These are phyloP conservation scores for Xylaria sp. DNA, from an alignment of 2,329 filamentous ascomycete species.

Conservation along the genomic window DNA sequence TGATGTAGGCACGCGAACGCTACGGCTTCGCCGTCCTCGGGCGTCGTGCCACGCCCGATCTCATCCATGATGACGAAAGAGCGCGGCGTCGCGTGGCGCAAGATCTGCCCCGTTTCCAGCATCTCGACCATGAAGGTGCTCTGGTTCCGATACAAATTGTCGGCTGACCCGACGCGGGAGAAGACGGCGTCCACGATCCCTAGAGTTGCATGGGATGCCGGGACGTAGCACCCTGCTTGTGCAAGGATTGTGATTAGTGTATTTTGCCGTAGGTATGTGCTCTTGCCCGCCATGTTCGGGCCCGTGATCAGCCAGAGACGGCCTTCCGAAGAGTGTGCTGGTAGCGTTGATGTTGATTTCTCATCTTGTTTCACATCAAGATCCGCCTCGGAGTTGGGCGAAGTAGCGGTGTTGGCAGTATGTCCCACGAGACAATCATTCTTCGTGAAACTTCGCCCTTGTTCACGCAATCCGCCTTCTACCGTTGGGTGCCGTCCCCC, in stretches of 20 bases:
- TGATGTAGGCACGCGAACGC: constrained; percentile 89
- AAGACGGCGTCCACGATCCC: constrained; percentile 96
- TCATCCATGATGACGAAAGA: constrained; percentile 99
- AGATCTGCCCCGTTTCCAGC: constrained; percentile 91
- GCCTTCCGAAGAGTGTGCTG: constrained; percentile 56
- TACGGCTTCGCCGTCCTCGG: constrained; percentile 87
- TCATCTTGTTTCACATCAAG: constrained; percentile 60
- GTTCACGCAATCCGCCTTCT: constrained; percentile 77
- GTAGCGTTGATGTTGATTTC: constrained; percentile 56
- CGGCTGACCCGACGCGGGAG: constrained; percentile 89
- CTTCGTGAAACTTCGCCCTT: constrained; percentile 79
- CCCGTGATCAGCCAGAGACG: constrained; percentile 72
- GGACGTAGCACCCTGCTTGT: constrained; percentile 91
- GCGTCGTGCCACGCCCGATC: constrained; percentile 91
- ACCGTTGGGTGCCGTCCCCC: constrained; percentile 93
- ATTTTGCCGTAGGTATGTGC: constrained; percentile 93
- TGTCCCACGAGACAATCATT: constrained; percentile 91
- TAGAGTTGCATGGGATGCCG: constrained; percentile 82
- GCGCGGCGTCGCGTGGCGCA: constrained; percentile 79
- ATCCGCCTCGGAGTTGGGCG: background rate
- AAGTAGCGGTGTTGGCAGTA: constrained; percentile 57
- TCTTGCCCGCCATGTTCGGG: constrained; percentile 99
- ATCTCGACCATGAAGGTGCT: constrained; percentile 99
- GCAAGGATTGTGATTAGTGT: constrained; percentile 92
- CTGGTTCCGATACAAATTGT: constrained; percentile 92